Evolutionary conservation across 2,329 filamentous ascomycete genomes (phyloP), one percentile per base, ranked within the genome.

Genomic region (Colletotrichum brevisporum): DNA sequence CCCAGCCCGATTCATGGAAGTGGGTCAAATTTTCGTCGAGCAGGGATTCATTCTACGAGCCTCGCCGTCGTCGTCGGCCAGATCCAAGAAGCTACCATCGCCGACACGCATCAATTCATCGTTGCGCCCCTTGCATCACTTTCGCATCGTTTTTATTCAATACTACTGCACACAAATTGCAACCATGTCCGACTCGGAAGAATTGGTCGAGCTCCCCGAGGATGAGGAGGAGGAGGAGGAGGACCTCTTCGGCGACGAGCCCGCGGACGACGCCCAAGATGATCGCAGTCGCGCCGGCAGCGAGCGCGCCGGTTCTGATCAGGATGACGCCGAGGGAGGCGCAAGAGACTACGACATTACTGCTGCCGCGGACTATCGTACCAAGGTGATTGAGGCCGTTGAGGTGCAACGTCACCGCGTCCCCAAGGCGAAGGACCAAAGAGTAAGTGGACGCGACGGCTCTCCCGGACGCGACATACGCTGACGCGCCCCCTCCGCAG

Each of bases 351-450:
- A 83, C 15, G 82, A 84, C 56, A 79, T 81, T 63, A 26, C 55
- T 15, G 50, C 31, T 47, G 45, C 41, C 5, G 53, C 66, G 13
- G 70, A 57, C 41, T 81, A 84, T 64, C 82, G 82, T 73, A 85
- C 84, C 21, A 87, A 86, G 72, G 83, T 88, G 60, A 86, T 92
- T 61, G 86, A 90, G 81, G 89, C 90, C 59, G 83, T 91, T 54
- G 87, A 89, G 54, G 82, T 94, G 54, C 90, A 88, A 74, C 87
- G 92, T 53, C 93, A 95, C 77, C 85, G 89, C 58, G 83, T 91
- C 15, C 93, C 93, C 15, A 91, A 92, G 75, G 87, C 91, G 45
- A 90, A 87, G 72, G 91, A 94, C 76, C 90, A 90, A 75, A 88
- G 89, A 78, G 92, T 94, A 82, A 74, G 86, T 77, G 53, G 9